phyloP scores from a whole-genome alignment of 352 stramenopile genomes.

The Phytophthora palmivora region DNA sequence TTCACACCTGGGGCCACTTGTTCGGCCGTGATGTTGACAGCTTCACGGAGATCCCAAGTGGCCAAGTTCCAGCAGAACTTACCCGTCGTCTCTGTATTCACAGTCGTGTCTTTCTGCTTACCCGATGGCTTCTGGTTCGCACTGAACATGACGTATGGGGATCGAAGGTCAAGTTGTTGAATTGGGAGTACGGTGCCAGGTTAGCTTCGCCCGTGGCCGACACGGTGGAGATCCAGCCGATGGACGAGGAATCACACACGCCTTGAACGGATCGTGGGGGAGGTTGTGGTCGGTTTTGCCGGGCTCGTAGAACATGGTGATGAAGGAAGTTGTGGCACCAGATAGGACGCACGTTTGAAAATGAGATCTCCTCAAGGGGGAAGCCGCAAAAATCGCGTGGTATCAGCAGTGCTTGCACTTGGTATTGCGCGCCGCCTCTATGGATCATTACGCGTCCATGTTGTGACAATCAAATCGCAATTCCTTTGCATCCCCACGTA shows the following conservation, averaged over 20 bases:
- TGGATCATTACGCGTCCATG: conserved; percentile 25
- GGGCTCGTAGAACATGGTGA: conserved; percentile 36
- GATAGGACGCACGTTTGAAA: conserved; percentile 17
- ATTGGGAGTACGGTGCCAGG: conserved; percentile 40
- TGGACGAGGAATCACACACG: conserved; percentile 34
- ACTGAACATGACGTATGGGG: conserved; percentile 46
- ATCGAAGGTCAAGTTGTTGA: conserved; percentile 45
- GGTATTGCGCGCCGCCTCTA: conserved; percentile 33
- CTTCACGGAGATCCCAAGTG: conserved; percentile 36
- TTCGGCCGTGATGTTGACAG: conserved; percentile 40
- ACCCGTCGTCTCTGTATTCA: conserved; percentile 36
- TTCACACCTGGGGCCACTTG: conserved; percentile 33
- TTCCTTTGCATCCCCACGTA: conserved; percentile 31
- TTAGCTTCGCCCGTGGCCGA: conserved; percentile 29
- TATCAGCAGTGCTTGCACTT: conserved; percentile 34
- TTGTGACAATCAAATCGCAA: conserved; percentile 43
- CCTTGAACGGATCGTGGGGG: conserved; percentile 42
- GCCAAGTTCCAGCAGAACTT: conserved; percentile 43
- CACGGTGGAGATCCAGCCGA: conserved; percentile 43
- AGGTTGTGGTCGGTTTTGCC: conserved; percentile 44
- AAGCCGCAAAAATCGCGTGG: conserved; percentile 3
- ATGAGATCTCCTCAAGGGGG: conserved; percentile 8
- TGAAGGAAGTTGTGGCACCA: not conserved
- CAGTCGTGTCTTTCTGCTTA: conserved; percentile 37
- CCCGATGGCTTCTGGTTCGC: conserved; percentile 42